Evolutionary conservation across 495 filamentous ascomycete genomes (phyloP), one percentile per base, ranked within the genome.

Genomic region (Neurospora cerealis): DNA sequence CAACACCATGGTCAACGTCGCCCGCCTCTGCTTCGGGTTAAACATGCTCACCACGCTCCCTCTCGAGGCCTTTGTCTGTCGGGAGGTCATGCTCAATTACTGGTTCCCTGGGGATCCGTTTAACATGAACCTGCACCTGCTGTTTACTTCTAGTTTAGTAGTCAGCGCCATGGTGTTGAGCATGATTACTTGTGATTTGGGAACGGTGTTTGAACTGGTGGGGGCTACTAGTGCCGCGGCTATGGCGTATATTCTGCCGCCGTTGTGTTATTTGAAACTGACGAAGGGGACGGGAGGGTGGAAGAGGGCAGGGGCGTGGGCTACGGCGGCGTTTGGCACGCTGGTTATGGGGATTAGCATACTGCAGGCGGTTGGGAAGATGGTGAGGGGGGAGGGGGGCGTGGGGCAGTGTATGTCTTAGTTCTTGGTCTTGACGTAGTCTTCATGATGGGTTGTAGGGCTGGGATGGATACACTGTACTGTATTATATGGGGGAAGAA

Each of bases 21-120:
- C 96, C 54, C 89, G 96, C 77, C 85, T 99, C 77, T 97, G 93
- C 80, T 97, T 99, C 76, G 96, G 96, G 5, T 83, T 98, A 72
- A 99, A 99, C 85, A 99, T 99, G 96, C 89, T 99, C 74, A 98
- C 96, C 7, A 99, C 96, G 3, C 85, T 99, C 62, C 96, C 96
- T 4, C 89, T 99, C 44, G 96, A 99, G 84, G 93, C 93, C 9
- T 99, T 99, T 81, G 96, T 99, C 62, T 98, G 96, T 81, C 90
- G 96, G 73, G 95, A 97, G 80, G 96, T 98, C 54, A 97, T 98
- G 92, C 88, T 92, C 41, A 95, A 93, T 69, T 99, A 97, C 83
- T 99, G 90, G 83, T 97, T 93, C 82, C 92, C 84, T 21, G 83
- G 83, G 75, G 91, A 94, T 75, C 91, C 91, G 0, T 94, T 92